A percentile compares a stretch with the other conserved stretches of the same genome.
Conservation (phyloP, 2,329 filamentous ascomycete species). For the Exophiala aquamarina region DNA sequence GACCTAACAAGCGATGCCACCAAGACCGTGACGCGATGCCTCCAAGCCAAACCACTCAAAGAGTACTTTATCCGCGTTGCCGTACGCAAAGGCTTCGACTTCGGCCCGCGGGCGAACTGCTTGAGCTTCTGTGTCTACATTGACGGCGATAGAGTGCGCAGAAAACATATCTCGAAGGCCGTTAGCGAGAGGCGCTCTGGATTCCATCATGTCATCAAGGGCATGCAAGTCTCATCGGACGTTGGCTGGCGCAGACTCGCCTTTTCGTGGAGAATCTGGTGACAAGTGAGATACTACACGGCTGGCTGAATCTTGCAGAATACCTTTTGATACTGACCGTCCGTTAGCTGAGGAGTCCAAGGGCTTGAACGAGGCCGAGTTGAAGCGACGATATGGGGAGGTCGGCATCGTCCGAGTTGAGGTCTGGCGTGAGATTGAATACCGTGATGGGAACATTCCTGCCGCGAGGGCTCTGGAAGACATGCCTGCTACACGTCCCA, state of each 20-base stretch:
- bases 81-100: not conserved
- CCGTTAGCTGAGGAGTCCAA: not conserved
- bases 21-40: slow-evolving; percentile 1
- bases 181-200: not conserved
- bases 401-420: slow-evolving; percentile 10
- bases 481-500: not conserved
- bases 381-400: slow-evolving; percentile 2
- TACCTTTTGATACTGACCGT: no score
- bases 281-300: no score
- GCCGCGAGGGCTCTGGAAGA: no score
- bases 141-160: slow-evolving; percentile 1
- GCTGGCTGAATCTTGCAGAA: no score
- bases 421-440: slow-evolving; percentile 1
- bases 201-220: not conserved
- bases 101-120: slow-evolving; percentile 2
- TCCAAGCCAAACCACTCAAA: slow-evolving; percentile 7
- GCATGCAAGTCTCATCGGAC: not conserved
- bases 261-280: no score
- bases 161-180: not conserved
- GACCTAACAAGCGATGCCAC: not conserved
- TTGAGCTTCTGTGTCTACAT: not conserved
- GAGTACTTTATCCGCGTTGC: slow-evolving; percentile 5
- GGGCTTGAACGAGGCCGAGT: no score
- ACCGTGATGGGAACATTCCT: not conserved
- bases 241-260: not conserved